phyloP scores from a whole-genome alignment of 2,329 filamentous ascomycete genomes.

The Thielaviopsis ethacetica region DNA sequence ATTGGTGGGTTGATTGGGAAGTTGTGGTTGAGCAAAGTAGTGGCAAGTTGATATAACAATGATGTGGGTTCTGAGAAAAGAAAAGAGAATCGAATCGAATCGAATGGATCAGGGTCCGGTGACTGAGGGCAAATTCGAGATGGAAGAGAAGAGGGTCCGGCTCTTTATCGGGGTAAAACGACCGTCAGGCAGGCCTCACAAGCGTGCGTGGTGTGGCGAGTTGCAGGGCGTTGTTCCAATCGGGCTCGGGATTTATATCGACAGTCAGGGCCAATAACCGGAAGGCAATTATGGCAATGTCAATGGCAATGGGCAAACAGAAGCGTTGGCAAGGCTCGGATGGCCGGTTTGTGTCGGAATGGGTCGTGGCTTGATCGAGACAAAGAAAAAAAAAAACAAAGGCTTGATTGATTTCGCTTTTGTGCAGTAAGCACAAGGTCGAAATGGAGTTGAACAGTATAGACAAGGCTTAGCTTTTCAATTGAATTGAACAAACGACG shows the following conservation, averaged over 20 bases:
- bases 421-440: neutral
- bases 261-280: neutral
- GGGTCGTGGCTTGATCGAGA: slow-evolving; percentile 1
- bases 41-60: neutral
- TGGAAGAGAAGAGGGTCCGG: neutral
- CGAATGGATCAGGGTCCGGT: neutral
- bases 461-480: neutral
- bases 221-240: neutral
- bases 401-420: neutral
- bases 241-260: neutral
- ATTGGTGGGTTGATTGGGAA: neutral
- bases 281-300: neutral
- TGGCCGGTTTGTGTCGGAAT: neutral
- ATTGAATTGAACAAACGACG: neutral
- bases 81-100: neutral
- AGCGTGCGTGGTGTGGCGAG: neutral
- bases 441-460: neutral
- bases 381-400: neutral
- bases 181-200: neutral
- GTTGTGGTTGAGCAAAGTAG: neutral
- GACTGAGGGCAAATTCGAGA: neutral
- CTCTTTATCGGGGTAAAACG: neutral
- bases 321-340: neutral
- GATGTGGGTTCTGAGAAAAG: neutral
- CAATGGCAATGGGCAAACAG: neutral